Evolutionary conservation across 345 rosid genomes (phyloP).

Genomic region (Clarkia xantiana): DNA sequence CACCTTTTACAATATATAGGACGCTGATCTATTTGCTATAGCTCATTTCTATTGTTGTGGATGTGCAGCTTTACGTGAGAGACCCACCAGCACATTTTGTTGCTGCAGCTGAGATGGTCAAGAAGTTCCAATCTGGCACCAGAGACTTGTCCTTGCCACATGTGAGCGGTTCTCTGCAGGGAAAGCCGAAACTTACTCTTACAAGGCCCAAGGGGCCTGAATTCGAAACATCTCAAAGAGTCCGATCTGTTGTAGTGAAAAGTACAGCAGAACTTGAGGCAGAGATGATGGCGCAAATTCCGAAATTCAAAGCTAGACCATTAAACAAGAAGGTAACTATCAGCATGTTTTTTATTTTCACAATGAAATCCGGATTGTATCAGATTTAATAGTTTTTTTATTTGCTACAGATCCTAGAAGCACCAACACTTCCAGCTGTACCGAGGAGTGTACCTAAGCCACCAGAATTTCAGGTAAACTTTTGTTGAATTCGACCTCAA

Average conservation of each 20-base stretch:
- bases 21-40: neutral
- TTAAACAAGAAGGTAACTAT: constrained; percentile 71
- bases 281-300: constrained; percentile 94
- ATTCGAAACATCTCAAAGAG: constrained; percentile 76
- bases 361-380: neutral
- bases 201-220: constrained; percentile 96
- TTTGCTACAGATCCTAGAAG: constrained; percentile 52
- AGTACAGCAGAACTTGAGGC: constrained; percentile 94
- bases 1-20: neutral
- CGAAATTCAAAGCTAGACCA: constrained; percentile 96
- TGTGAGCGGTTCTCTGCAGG: constrained; percentile 24
- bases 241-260: constrained; percentile 60
- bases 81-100: constrained; percentile 41
- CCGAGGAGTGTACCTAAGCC: constrained; percentile 66
- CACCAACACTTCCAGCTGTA: constrained; percentile 41
- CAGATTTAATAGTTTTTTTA: neutral
- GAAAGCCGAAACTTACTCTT: constrained; percentile 53
- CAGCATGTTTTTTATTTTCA: neutral
- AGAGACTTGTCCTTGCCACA: constrained; percentile 56
- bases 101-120: constrained; percentile 77
- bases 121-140: constrained; percentile 73
- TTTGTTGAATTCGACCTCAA: neutral
- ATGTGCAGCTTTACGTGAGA: constrained; percentile 40
- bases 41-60: neutral
- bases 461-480: constrained; percentile 69